Evolutionary conservation across 2,329 filamentous ascomycete species (phyloP).

Genomic region (Simplicillium aogashimaense): DNA sequence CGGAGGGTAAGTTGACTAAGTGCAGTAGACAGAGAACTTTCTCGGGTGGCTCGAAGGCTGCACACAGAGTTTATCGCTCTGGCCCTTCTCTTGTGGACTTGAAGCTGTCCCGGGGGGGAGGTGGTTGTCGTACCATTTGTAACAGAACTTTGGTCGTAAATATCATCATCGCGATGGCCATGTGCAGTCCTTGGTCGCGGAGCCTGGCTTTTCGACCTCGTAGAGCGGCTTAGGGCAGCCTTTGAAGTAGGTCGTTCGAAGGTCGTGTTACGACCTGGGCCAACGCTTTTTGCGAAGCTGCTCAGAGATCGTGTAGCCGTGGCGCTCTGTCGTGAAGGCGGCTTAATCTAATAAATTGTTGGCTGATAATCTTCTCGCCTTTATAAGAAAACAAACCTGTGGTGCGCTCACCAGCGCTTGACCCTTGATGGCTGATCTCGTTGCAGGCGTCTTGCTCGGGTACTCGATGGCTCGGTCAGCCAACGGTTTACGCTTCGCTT

Average conservation of each 20-base stretch:
- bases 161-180: conserved; percentile 28
- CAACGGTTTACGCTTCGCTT: conserved; percentile 51
- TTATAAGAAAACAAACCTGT: conserved; percentile 13
- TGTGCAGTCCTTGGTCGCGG: conserved; percentile 27
- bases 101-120: conserved; percentile 8
- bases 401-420: conserved; percentile 17
- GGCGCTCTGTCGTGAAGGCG: conserved; percentile 29
- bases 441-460: conserved; percentile 25
- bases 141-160: conserved; percentile 20
- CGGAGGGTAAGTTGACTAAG: not conserved
- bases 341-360: conserved; percentile 2
- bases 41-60: not conserved
- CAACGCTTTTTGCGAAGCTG: conserved; percentile 47
- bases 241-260: conserved; percentile 36
- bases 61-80: conserved; percentile 16
- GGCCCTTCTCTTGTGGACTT: conserved; percentile 15
- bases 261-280: conserved; percentile 34
- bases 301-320: conserved; percentile 20
- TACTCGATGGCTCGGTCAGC: conserved; percentile 45
- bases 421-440: conserved; percentile 34
- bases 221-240: conserved; percentile 37
- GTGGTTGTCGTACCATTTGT: conserved; percentile 24
- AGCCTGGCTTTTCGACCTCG: conserved; percentile 28
- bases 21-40: not conserved
- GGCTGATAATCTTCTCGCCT: conserved; percentile 12